These are phyloP conservation scores for Claviceps maximensis DNA, from an alignment of 2,329 filamentous ascomycete species.

Conservation along the genomic window DNA sequence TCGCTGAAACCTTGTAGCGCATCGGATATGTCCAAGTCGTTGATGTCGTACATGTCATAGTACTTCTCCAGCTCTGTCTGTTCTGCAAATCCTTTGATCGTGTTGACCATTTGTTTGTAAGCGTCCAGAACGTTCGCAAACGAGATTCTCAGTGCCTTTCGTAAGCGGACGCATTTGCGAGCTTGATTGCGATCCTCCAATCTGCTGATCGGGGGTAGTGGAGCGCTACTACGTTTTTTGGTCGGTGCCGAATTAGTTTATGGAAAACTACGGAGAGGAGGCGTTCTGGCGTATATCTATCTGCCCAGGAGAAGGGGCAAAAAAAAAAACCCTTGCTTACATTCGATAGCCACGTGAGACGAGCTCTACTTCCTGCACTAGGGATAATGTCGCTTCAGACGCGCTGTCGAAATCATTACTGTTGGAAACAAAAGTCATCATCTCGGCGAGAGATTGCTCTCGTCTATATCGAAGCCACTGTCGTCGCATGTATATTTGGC, in stretches of 20 bases:
- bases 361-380: constrained; percentile 91
- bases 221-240: constrained; percentile 52
- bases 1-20: constrained; percentile 53
- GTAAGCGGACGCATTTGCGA: constrained; percentile 67
- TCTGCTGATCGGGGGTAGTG: constrained; percentile 81
- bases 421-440: constrained; percentile 54
- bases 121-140: constrained; percentile 57
- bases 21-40: constrained; percentile 57
- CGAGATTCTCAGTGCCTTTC: constrained; percentile 58
- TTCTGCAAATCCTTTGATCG: constrained; percentile 61
- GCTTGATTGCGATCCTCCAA: constrained; percentile 72
- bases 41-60: constrained; percentile 78
- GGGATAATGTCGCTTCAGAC: constrained; percentile 59
- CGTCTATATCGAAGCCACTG: constrained; percentile 73
- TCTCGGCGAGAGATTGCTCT: constrained; percentile 58
- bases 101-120: constrained; percentile 56
- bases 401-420: constrained; percentile 73
- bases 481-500: constrained; percentile 60
- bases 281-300: too few species aligned
- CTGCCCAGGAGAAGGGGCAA: not conserved
- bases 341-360: constrained; percentile 83
- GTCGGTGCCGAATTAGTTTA: not conserved
- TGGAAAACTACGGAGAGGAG: too few species aligned
- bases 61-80: constrained; percentile 80
- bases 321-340: constrained; percentile 44